phyloP scores from a whole-genome alignment of 78 protist genomes.

The Pelomyxa schiedti region DNA sequence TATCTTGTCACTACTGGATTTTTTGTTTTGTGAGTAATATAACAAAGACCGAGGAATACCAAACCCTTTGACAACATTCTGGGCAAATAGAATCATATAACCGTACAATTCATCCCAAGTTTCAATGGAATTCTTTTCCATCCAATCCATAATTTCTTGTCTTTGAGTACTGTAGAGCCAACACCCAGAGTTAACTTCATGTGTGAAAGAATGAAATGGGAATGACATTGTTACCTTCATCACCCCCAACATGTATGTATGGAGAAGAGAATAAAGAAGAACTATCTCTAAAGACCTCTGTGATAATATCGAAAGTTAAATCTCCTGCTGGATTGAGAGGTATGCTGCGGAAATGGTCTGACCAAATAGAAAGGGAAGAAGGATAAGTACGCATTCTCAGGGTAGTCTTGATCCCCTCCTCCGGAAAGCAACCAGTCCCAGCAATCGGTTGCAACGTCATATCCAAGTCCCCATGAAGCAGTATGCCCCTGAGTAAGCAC shows the following conservation, averaged over 20 bases:
- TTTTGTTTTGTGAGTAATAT: background rate
- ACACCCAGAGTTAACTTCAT: constrained; percentile 65
- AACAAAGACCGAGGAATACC: too few relatives aligned
- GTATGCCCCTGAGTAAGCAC: constrained; percentile 65
- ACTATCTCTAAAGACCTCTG: background rate
- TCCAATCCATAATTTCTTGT: constrained; percentile 22
- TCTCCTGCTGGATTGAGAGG: background rate
- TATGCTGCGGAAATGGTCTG: too few relatives aligned
- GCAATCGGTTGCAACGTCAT: constrained; percentile 19
- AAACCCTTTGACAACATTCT: constrained; percentile 23
- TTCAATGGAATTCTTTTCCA: constrained; percentile 12
- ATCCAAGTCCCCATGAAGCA: constrained; percentile 70
- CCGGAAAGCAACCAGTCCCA: background rate
- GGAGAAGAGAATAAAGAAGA: background rate
- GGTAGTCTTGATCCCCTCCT: background rate
- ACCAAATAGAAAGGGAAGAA: too few relatives aligned
- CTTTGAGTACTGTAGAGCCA: constrained; percentile 34
- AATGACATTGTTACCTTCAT: too few relatives aligned
- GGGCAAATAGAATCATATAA: constrained; percentile 1
- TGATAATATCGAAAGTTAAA: background rate
- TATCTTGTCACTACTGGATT: background rate
- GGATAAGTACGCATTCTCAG: background rate
- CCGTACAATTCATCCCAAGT: background rate
- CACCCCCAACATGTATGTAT: constrained; percentile 71
- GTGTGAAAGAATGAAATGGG: too few relatives aligned